These are phyloP conservation scores for Xylariaceae sp. DNA, from an alignment of 2,329 filamentous ascomycete species.

Conservation along the genomic window DNA sequence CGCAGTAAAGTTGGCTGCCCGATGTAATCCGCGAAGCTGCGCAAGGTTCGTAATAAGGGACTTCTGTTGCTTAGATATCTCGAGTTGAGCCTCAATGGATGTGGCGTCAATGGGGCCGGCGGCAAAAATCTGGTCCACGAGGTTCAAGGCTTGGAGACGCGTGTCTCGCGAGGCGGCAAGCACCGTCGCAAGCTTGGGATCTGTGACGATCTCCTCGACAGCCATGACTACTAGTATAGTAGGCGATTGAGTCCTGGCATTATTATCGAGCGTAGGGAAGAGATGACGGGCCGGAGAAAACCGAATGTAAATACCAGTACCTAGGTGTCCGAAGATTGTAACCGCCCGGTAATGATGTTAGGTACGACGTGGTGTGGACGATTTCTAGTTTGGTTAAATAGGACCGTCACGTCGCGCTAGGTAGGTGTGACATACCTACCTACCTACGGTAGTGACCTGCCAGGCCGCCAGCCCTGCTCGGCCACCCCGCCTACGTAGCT, in stretches of 20 bases:
- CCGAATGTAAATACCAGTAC: too few relatives aligned
- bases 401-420: too few relatives aligned
- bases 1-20: conserved; percentile 73
- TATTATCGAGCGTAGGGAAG: neutral
- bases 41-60: conserved; percentile 73
- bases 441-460: too few relatives aligned
- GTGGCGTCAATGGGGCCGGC: conserved; percentile 43
- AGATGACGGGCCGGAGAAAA: too few relatives aligned
- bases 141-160: conserved; percentile 64
- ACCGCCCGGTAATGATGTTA: too few relatives aligned
- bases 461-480: too few relatives aligned
- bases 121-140: conserved; percentile 52
- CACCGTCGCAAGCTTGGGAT: conserved; percentile 62
- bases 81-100: conserved; percentile 48
- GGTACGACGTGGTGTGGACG: too few relatives aligned
- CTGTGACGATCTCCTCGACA: conserved; percentile 56
- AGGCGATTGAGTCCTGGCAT: neutral
- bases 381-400: too few relatives aligned
- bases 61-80: conserved; percentile 73
- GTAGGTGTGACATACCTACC: too few relatives aligned
- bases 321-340: too few relatives aligned
- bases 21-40: conserved; percentile 76
- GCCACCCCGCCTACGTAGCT: neutral
- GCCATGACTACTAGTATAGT: conserved; percentile 40
- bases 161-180: conserved; percentile 70